Evolutionary conservation across 768 basidiomycete species (phyloP).

Genomic region (Infundibulicybe gibba): DNA sequence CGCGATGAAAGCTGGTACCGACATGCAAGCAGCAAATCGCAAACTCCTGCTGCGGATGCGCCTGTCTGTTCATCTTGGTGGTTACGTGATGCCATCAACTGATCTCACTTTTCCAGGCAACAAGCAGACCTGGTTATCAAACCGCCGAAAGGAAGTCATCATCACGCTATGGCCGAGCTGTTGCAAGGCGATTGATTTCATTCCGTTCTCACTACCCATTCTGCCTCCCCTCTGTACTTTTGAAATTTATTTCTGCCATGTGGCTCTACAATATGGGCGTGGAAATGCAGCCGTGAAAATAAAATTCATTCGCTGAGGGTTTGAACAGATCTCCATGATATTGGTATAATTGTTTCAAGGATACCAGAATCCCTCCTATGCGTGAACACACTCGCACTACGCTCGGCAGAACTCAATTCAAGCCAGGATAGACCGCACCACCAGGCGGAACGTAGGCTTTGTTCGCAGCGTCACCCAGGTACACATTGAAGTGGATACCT

Average conservation of each 20-base stretch:
- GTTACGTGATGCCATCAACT: not conserved
- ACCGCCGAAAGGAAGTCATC: constrained; percentile 47
- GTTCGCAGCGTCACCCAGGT: constrained; percentile 32
- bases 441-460: constrained; percentile 7
- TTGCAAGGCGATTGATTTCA: not conserved
- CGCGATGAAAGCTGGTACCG: constrained; percentile 68
- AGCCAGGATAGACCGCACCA: constrained; percentile 3
- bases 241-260: no score
- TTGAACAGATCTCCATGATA: no score
- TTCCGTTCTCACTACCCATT: no score
- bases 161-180: constrained; percentile 26
- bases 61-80: constrained; percentile 52
- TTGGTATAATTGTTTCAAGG: no score
- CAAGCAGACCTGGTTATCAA: constrained; percentile 79
- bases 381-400: no score
- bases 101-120: constrained; percentile 42
- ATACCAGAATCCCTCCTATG: no score
- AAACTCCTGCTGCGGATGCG: constrained; percentile 82
- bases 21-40: constrained; percentile 69
- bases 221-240: no score
- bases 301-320: no score
- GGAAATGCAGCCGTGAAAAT: no score
- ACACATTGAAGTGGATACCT: constrained; percentile 30
- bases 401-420: not conserved
- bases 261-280: no score